Percentiles rank a stretch among this genome's conserved stretches.
Conservation (phyloP, 208 protist genomes). For the Trypanosoma congolense region DNA sequence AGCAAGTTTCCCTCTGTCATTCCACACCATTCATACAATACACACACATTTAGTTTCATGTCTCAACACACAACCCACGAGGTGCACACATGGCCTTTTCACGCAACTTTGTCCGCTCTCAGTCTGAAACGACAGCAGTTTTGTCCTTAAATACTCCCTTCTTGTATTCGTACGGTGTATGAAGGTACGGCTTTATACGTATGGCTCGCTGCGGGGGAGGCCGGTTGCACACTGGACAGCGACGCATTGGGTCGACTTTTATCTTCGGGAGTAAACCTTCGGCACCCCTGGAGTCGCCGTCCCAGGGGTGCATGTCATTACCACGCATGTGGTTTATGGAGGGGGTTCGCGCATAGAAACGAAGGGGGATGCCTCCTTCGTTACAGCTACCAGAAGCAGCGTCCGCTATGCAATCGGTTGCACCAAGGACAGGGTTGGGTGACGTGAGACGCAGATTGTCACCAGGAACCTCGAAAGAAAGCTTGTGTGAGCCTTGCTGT, state of each 20-base stretch:
- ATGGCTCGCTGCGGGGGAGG: constrained; percentile 28
- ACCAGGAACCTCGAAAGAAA: not conserved
- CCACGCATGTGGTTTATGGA: not conserved
- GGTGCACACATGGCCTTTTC: no score
- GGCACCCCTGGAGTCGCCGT: not conserved
- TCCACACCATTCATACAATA: no score
- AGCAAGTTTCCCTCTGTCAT: no score
- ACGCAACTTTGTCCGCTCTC: no score
- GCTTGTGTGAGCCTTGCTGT: not conserved
- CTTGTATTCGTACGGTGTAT: constrained; percentile 61
- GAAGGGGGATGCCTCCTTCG: not conserved
- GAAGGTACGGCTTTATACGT: constrained; percentile 44
- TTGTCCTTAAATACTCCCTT: constrained; percentile 29
- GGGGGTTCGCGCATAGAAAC: not conserved
- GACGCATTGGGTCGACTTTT: constrained; percentile 12
- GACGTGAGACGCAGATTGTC: not conserved
- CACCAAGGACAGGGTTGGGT: not conserved
- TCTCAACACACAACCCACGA: no score
- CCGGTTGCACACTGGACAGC: constrained; percentile 61
- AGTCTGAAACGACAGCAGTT: constrained; percentile 4
- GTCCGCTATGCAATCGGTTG: not conserved
- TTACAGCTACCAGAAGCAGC: not conserved
- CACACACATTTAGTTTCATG: no score
- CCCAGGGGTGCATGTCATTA: not conserved
- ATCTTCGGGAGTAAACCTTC: constrained; percentile 3